phyloP scores from a whole-genome alignment of 2,329 filamentous ascomycete species.

The Tolypocladium amazonense region DNA sequence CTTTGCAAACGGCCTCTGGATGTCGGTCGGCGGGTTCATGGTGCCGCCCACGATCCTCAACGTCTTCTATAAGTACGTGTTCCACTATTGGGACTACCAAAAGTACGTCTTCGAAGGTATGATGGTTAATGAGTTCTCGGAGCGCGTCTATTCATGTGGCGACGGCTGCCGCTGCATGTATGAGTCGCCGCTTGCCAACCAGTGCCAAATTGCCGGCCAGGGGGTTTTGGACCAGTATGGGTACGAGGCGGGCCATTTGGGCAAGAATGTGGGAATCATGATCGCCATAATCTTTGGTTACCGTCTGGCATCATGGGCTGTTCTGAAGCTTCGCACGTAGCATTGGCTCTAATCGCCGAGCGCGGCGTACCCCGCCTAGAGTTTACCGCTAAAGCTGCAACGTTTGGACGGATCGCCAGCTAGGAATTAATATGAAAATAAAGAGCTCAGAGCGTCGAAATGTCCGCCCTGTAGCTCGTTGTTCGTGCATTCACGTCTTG shows the following conservation, averaged over 20 bases:
- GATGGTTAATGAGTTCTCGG: constrained; percentile 81
- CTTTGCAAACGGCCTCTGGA: constrained; percentile 84
- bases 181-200: constrained; percentile 34
- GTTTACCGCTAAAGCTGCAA: too few species aligned
- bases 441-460: too few species aligned
- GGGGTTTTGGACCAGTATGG: constrained; percentile 62
- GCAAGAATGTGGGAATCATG: constrained; percentile 70
- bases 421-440: too few species aligned
- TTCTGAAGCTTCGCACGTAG: constrained; percentile 28
- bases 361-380: too few species aligned
- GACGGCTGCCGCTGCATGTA: constrained; percentile 60
- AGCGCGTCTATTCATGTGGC: constrained; percentile 43
- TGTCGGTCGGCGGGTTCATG: constrained; percentile 76
- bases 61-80: constrained; percentile 76
- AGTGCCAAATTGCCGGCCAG: constrained; percentile 61
- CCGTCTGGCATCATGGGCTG: constrained; percentile 48
- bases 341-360: too few species aligned
- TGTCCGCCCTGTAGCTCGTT: too few species aligned
- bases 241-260: constrained; percentile 57
- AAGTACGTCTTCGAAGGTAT: constrained; percentile 81
- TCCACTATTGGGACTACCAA: constrained; percentile 84
- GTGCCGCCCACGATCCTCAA: constrained; percentile 64
- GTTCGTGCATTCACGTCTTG: too few species aligned
- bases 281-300: constrained; percentile 59
- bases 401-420: too few species aligned